Conservation (phyloP, 805 yeast species). For the Cyberlindnera lachancei region DNA sequence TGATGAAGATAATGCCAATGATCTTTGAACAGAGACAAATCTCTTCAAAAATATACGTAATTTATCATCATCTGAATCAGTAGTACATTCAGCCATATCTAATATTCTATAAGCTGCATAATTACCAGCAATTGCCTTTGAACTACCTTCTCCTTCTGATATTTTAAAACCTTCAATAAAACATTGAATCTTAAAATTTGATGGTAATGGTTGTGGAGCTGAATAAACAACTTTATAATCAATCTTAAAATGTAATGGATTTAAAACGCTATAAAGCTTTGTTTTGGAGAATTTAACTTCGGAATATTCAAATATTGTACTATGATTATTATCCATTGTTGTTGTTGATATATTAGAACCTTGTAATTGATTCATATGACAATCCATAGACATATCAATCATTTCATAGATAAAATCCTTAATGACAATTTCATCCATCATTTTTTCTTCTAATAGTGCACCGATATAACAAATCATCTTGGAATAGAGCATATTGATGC, state of each 20-base stretch:
- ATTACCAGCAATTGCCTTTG: slow-evolving; percentile 1
- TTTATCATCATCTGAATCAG: neutral
- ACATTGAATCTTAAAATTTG: neutral
- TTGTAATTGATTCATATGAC: no score
- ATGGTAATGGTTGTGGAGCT: neutral
- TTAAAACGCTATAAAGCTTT: neutral
- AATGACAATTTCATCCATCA: no score
- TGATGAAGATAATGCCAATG: no score
- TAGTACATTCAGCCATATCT: neutral
- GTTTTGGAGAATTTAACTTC: slow-evolving; percentile 1
- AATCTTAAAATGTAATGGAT: neutral
- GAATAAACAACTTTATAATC: neutral
- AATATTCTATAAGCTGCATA: slow-evolving; percentile 1
- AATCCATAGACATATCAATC: no score
- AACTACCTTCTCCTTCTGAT: neutral
- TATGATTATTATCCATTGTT: neutral
- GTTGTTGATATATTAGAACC: no score
- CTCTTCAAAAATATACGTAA: neutral
- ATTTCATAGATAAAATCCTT: no score
- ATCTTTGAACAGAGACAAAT: no score
- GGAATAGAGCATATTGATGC: no score
- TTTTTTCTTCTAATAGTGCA: no score
- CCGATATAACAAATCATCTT: neutral
- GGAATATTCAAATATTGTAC: no score
- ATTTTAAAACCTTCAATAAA: neutral